Evolutionary conservation across 1,139 yeast genomes (phyloP).

Genomic region (Debaryomyces subglobosus): DNA sequence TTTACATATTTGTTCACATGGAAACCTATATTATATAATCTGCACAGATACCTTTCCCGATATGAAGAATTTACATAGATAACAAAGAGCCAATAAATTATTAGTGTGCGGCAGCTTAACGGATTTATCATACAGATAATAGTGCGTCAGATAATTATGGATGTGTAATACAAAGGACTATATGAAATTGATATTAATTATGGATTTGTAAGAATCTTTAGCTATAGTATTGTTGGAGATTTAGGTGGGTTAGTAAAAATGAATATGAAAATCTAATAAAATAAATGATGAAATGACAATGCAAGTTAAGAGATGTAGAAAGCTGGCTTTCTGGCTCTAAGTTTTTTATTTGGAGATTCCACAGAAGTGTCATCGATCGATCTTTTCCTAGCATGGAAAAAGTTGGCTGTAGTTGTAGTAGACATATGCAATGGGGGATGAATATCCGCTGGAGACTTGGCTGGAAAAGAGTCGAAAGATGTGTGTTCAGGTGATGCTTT

Average conservation of each 20-base stretch:
- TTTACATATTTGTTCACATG: not conserved
- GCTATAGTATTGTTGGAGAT: no score
- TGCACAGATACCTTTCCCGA: slow-evolving; percentile 1
- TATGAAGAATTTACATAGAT: slow-evolving; percentile 1
- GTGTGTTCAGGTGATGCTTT: slow-evolving; percentile 13
- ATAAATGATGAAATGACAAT: not conserved
- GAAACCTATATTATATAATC: slow-evolving; percentile 1
- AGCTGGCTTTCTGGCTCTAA: slow-evolving; percentile 23
- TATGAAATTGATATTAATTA: not conserved
- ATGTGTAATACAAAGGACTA: not conserved
- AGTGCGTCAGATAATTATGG: not conserved
- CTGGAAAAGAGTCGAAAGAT: slow-evolving; percentile 1
- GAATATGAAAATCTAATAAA: not conserved
- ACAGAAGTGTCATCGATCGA: slow-evolving; percentile 8
- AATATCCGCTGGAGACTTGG: slow-evolving; percentile 14
- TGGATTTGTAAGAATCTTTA: no score
- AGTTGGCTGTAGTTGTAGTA: not conserved
- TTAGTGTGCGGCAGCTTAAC: not conserved
- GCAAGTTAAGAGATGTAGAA: slow-evolving; percentile 20
- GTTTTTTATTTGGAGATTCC: slow-evolving; percentile 23
- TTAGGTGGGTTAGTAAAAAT: not conserved
- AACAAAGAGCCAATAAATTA: not conserved
- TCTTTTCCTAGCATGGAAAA: slow-evolving; percentile 11
- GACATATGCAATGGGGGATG: slow-evolving; percentile 23
- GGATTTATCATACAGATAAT: not conserved